Evolutionary conservation across 2,329 filamentous ascomycete species (phyloP).

Genomic region (Zalaria obscura): DNA sequence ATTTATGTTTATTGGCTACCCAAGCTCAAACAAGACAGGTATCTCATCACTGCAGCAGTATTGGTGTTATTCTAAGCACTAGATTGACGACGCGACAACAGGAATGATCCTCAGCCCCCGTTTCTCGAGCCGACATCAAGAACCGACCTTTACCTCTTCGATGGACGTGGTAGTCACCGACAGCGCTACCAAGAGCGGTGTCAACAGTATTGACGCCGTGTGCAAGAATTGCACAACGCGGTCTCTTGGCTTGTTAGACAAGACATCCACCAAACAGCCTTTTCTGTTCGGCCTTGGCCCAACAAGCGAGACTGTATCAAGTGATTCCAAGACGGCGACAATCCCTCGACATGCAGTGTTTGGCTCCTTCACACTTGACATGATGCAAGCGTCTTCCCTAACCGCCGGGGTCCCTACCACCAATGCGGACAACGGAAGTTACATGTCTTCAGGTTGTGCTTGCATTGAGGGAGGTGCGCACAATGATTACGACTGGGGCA

Average conservation of each 20-base stretch:
- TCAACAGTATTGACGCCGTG: conserved; percentile 18
- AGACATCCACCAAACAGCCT: conserved; percentile 16
- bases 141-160: conserved; percentile 18
- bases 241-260: conserved; percentile 20
- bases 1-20: conserved; percentile 31
- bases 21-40: conserved; percentile 13
- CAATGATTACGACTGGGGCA: too few species aligned
- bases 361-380: conserved; percentile 27
- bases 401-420: conserved; percentile 9
- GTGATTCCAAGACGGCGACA: conserved; percentile 16
- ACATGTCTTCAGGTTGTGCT: too few species aligned
- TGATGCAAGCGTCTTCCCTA: conserved; percentile 16
- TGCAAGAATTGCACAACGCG: conserved; percentile 26
- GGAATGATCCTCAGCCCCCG: conserved; percentile 25
- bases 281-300: conserved; percentile 30
- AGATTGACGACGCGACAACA: conserved; percentile 6
- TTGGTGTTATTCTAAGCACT: too few species aligned
- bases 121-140: conserved; percentile 17
- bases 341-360: conserved; percentile 23
- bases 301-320: conserved; percentile 13
- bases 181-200: conserved; percentile 10
- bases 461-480: too few species aligned
- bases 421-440: conserved; percentile 6
- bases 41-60: conserved; percentile 13
- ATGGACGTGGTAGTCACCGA: conserved; percentile 17